Percentiles rank a stretch among this genome's conserved stretches.
Evolutionary conservation across 495 filamentous ascomycete genomes (phyloP).

Genomic region (Podospora didyma): DNA sequence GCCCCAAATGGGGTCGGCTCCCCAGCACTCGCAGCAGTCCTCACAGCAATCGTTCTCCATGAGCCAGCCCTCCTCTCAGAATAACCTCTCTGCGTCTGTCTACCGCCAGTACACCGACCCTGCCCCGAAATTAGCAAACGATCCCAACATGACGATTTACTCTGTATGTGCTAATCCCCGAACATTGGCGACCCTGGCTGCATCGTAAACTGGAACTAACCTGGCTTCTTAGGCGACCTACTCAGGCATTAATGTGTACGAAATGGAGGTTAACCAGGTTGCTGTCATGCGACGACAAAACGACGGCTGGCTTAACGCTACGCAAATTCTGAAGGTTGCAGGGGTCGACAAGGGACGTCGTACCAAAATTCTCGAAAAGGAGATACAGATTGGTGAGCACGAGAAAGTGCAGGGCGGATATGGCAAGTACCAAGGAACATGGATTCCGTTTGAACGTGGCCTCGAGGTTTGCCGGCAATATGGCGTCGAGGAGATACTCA

Average conservation of each 20-base stretch:
- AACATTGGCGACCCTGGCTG: background rate
- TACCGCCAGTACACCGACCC: constrained; percentile 41
- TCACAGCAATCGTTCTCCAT: constrained; percentile 49
- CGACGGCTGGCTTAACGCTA: constrained; percentile 94
- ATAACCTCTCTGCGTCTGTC: constrained; percentile 17
- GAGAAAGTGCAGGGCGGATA: constrained; percentile 99
- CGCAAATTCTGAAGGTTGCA: constrained; percentile 93
- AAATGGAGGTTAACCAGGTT: constrained; percentile 91
- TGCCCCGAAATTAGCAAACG: constrained; percentile 45
- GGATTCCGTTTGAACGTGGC: constrained; percentile 89
- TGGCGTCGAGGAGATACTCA: constrained; percentile 81
- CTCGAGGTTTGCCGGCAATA: constrained; percentile 92
- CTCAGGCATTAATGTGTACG: constrained; percentile 91
- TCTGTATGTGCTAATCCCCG: constrained; percentile 48
- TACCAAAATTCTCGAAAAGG: constrained; percentile 96
- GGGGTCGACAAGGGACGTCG: constrained; percentile 94
- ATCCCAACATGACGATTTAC: constrained; percentile 70
- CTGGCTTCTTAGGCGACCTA: constrained; percentile 69
- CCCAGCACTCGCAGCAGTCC: constrained; percentile 35
- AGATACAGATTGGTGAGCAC: constrained; percentile 91
- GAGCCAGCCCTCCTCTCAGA: constrained; percentile 42
- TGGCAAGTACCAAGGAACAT: constrained; percentile 97
- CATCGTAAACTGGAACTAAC: constrained; percentile 38
- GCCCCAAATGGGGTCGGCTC: constrained; percentile 18
- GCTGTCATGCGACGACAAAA: constrained; percentile 91